Evolutionary conservation across 306 rosid genomes (phyloP), one percentile per base, ranked within the genome.

Genomic region (Arachis hypogaea): DNA sequence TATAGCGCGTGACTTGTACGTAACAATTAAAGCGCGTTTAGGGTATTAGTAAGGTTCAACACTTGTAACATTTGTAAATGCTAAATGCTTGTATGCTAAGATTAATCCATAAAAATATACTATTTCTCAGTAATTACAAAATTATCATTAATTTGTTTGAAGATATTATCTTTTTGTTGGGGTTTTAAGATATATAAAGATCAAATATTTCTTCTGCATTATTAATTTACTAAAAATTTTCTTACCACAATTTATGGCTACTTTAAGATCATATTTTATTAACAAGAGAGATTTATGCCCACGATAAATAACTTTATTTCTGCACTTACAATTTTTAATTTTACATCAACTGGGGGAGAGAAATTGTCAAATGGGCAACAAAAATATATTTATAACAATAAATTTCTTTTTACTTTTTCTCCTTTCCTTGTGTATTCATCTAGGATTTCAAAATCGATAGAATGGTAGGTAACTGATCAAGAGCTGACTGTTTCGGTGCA

Each of bases 401-500:
- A 18, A 36, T 56, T 79, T 28, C 9, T 67, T 51, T 59, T 30
- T 30, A 42, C n/a, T 68, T 14, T 45, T 38, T 42, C 64, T 57
- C 73, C 68, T 46, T 57, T 66, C 68, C 55, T 12, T 63, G 29
- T 69, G 56, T 36, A 56, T 22, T 46, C 68, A 75, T 47, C 69
- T 63, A 56, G n/a, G 52, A 66, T 55, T 55, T 28, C 66, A 75
- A 80, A 79, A 76, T 71, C n/a, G 57, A 58, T n/a, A 49, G 69
- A 74, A 64, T 68, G 67, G 67, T 62, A 14, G 18, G 9, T 40
- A 14, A 65, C 46, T 70, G 60, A 77, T 86, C 86, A 84, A 66
- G 92, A 81, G 74, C 76, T 79, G 54, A 79, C 77, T 12, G 89
- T 87, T 82, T 92, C 86, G 3, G 85, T 77, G 63, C 75, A 75